Conservation (phyloP, 495 filamentous ascomycete genomes). For the Clavariopsis aquatica region DNA sequence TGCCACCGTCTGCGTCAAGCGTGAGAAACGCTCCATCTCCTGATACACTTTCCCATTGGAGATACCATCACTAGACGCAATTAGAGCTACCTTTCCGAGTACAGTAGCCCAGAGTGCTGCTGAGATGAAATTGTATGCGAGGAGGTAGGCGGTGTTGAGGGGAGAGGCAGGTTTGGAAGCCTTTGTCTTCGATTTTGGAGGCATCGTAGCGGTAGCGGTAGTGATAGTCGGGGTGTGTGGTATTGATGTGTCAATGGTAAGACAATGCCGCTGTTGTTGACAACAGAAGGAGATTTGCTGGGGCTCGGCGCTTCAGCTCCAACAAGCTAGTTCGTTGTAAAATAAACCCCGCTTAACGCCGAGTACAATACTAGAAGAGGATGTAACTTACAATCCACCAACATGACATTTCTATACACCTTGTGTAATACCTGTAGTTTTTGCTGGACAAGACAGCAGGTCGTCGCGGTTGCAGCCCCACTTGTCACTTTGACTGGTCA, state of each 20-base stretch:
- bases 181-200: constrained; percentile 1
- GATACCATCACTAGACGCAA: constrained; percentile 35
- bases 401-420: too few relatives aligned
- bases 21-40: constrained; percentile 62
- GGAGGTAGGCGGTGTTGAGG: constrained; percentile 14
- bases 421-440: too few relatives aligned
- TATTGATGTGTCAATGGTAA: too few relatives aligned
- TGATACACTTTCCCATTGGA: constrained; percentile 55
- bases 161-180: background rate
- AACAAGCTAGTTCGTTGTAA: too few relatives aligned
- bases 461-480: too few relatives aligned
- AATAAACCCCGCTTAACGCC: too few relatives aligned
- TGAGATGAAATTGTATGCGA: constrained; percentile 73
- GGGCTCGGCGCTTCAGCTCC: background rate
- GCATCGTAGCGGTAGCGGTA: background rate
- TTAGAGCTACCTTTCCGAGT: constrained; percentile 59
- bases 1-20: constrained; percentile 80
- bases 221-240: background rate
- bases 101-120: constrained; percentile 74
- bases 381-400: too few relatives aligned
- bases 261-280: background rate
- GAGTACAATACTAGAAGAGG: too few relatives aligned
- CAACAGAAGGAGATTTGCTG: background rate
- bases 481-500: too few relatives aligned
- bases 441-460: too few relatives aligned